These are phyloP conservation scores for Penicillium sclerotiorum DNA, from an alignment of 2,329 filamentous ascomycete species.

Conservation along the genomic window DNA sequence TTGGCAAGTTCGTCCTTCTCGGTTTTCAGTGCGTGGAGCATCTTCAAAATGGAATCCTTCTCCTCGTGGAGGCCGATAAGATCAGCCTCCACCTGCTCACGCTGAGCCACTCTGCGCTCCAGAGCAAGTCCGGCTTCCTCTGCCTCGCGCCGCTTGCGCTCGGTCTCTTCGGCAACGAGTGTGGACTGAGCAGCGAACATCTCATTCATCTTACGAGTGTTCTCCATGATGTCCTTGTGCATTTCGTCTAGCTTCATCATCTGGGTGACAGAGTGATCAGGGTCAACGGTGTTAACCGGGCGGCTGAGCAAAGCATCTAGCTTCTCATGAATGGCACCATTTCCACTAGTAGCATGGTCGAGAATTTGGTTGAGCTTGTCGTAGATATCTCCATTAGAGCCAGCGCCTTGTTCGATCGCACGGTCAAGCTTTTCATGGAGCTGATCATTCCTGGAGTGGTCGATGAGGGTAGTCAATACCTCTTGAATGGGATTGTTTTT, in stretches of 20 bases:
- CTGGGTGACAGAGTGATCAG: slow-evolving; percentile 71
- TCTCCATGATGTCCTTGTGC: slow-evolving; percentile 81
- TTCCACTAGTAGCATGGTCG: slow-evolving; percentile 35
- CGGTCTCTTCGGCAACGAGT: slow-evolving; percentile 72
- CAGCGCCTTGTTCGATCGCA: slow-evolving; percentile 39
- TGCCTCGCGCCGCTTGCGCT: slow-evolving; percentile 75
- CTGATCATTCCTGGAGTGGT: slow-evolving; percentile 52
- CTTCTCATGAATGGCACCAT: slow-evolving; percentile 37
- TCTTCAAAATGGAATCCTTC: slow-evolving; percentile 63
- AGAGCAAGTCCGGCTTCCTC: slow-evolving; percentile 80
- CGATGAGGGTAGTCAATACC: slow-evolving; percentile 55
- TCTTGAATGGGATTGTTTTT: slow-evolving; percentile 60
- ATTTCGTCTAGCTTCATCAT: slow-evolving; percentile 86
- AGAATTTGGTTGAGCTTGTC: slow-evolving; percentile 59
- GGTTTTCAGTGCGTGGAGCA: slow-evolving; percentile 51
- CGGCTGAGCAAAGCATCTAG: slow-evolving; percentile 56
- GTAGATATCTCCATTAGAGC: slow-evolving; percentile 50
- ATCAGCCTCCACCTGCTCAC: slow-evolving; percentile 62
- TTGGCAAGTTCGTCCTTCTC: slow-evolving; percentile 69
- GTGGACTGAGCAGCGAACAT: slow-evolving; percentile 55
- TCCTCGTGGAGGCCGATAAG: slow-evolving; percentile 58
- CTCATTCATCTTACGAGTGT: slow-evolving; percentile 78
- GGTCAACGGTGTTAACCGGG: slow-evolving; percentile 54
- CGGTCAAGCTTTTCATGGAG: slow-evolving; percentile 63
- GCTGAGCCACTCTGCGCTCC: slow-evolving; percentile 71